Base-by-base conservation (phyloP, 2,329 filamentous ascomycete species). In the Colletotrichum brevisporum region DNA sequence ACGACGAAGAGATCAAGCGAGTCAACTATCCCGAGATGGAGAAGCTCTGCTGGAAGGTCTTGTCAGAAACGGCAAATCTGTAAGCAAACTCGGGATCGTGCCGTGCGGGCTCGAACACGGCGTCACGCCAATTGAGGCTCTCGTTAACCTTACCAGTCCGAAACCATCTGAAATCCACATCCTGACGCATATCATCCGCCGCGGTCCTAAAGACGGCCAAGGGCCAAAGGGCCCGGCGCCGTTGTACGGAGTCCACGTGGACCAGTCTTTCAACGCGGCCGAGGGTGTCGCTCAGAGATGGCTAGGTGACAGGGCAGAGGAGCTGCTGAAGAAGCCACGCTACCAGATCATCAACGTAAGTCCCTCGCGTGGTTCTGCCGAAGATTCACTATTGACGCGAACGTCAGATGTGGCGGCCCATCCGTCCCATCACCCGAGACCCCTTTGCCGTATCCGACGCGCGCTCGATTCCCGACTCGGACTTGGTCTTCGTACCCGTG, bases 301-400 rank as follows among this genome's bases (percentile, higher is more conserved):
- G 66, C 18, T 69, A 4, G 63, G 56, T 8, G 55, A 69, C 5
- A 60, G 26, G 16, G 70, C 70, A 10, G 57, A 57, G 26, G 67
- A 67, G 61, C 79, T 85, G 1, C 77, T 81, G 16, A 76, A 78
- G 63, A 79, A 79, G 0, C 55, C 62, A 4, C 83, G 85, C 1
- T 85, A 84, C 62, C 86, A 88, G 73, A 85, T 88, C 71, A 87
- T 88, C 78, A 88, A 88, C 71, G 83, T 84, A n/a, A 82, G 87
- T 67, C 90, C 0, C 81, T 81, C 63, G 90, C 86, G n/a, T 50
- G 9, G 5, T 18, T 5, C 2, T 18, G 43, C 21, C 5, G 47
- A 18, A 6, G n/a, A 0, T 85, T 86, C 10, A 83, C 81, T 0
- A 86, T 91, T 13, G 79, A 81, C 70, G 83, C 82, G 84, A 84